Base-by-base conservation (phyloP, 495 filamentous ascomycete species). In the Rhypophila decipiens region DNA sequence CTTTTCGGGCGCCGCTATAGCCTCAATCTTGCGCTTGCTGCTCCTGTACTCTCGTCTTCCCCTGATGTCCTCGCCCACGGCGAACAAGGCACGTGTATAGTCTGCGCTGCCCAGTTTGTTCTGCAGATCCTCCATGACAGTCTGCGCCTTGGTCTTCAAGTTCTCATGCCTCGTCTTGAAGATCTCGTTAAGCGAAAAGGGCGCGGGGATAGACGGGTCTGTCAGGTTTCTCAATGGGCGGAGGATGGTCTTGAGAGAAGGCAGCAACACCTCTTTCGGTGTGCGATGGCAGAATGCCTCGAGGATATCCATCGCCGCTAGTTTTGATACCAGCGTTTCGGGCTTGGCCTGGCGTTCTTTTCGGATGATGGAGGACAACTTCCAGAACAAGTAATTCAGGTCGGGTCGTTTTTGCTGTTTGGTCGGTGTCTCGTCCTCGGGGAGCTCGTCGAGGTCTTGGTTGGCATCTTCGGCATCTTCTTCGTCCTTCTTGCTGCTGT, bases 1-100 rank as follows among this genome's bases (percentile, higher is more conserved):
- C 55, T 73, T 82, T 71, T 96, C 88, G 9, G 93, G 91, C 49
- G 85, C 79, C 22, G 73, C 76, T 17, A 98, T 83, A 22, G 85
- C 84, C 57, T 91, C 89, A 48, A 96, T 85, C 60, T 84, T 85
- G 55, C 93, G 73, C 76, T 98, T 96, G 44, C 70, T 76, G 34
- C 84, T 80, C 60, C 93, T 69, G 41, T 77, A 78, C 53, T 85
- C 80, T 51, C 93, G 75, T 57, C 83, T 77, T 58, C 74, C 74
- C 57, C 76, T 79, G 12, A 91, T 82, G 23, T 67, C 72, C 34
- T 86, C 76, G 44, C 85, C 78, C 4, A 93, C 85, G 23, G 67
- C 74, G 29, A 82, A 62, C 59, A 96, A 70, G 36, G 82, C 73
- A 27, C 71, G 70, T 17, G 90, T 77, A 63, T 87, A 97, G 55